These are phyloP conservation scores for Capronia coronata DNA, from an alignment of 2,329 filamentous ascomycete species.

Conservation along the genomic window DNA sequence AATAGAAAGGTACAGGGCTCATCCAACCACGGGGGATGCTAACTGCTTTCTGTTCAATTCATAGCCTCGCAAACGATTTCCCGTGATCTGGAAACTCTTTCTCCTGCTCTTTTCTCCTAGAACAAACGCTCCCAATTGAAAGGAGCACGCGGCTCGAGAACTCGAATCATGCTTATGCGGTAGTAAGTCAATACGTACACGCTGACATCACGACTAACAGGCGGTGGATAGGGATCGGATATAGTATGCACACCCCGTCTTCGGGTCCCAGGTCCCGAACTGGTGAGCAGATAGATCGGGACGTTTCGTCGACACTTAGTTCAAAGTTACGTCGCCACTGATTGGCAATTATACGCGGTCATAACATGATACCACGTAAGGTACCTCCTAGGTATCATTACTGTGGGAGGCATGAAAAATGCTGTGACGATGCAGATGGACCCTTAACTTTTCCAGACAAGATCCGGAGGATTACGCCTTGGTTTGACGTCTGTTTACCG, in stretches of 20 bases:
- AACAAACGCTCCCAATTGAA: no score
- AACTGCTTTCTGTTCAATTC: conserved; percentile 3
- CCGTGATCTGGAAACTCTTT: no score
- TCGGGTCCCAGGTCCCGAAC: no score
- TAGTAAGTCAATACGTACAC: no score
- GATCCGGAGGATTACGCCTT: not conserved
- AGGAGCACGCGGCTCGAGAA: no score
- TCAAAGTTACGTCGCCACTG: no score
- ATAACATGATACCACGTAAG: not conserved
- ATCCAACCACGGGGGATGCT: conserved; percentile 7
- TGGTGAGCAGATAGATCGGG: no score
- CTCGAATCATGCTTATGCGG: no score
- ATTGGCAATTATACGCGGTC: no score
- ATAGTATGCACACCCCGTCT: not conserved
- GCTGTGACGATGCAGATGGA: not conserved
- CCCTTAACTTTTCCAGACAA: not conserved
- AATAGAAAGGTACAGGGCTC: conserved; percentile 14
- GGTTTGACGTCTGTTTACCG: not conserved
- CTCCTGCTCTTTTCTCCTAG: not conserved
- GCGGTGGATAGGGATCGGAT: no score
- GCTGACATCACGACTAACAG: not conserved
- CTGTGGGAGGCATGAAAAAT: not conserved
- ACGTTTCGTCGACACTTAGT: no score
- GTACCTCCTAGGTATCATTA: not conserved
- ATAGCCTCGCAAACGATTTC: conserved; percentile 16